Conservation (phyloP, 768 basidiomycete genomes). For the Naganishia kalamii region DNA sequence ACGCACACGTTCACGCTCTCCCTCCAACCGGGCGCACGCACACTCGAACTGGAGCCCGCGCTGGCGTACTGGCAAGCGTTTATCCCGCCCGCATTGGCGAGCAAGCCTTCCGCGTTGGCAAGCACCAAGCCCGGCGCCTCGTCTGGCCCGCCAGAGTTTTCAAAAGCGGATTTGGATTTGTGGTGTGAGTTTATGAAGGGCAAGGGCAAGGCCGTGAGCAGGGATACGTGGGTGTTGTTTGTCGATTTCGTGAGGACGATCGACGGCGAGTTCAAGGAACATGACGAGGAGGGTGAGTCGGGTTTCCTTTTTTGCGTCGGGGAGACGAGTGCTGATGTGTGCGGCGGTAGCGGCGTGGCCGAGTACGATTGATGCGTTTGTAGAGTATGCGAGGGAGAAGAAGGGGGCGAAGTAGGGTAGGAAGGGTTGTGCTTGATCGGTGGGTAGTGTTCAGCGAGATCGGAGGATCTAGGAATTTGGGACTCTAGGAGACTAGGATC, state of each 20-base stretch:
- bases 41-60: conserved; percentile 40
- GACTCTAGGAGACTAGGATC: no score
- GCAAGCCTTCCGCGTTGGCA: conserved; percentile 41
- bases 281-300: conserved; percentile 46
- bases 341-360: conserved; percentile 42
- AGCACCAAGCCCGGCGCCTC: conserved; percentile 21
- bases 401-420: conserved; percentile 19
- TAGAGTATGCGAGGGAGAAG: conserved; percentile 18
- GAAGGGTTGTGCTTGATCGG: no score
- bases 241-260: conserved; percentile 40
- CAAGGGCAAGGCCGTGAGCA: conserved; percentile 40
- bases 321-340: background rate
- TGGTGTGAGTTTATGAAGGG: conserved; percentile 45
- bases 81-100: conserved; percentile 41
- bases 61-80: conserved; percentile 43
- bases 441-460: no score
- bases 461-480: no score
- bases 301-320: background rate
- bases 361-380: conserved; percentile 46
- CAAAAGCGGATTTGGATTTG: conserved; percentile 33
- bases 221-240: conserved; percentile 46
- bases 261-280: conserved; percentile 41
- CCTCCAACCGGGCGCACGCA: conserved; percentile 39
- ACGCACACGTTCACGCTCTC: conserved; percentile 42
- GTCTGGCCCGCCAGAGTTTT: conserved; percentile 31